These are phyloP conservation scores for Raphanus sativus DNA, from an alignment of 345 rosid genomes.

Conservation along the genomic window DNA sequence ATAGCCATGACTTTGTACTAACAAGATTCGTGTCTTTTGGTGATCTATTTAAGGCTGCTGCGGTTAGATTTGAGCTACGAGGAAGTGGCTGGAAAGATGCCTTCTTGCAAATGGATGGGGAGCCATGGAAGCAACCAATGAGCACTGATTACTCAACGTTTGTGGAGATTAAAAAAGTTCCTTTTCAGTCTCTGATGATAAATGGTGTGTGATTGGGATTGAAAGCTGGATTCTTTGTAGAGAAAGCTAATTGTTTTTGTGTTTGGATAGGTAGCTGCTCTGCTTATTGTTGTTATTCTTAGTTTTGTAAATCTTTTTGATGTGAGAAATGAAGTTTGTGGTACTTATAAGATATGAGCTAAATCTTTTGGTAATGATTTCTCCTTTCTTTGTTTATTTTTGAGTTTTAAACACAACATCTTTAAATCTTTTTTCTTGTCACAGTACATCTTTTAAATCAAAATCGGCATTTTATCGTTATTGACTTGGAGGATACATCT, in stretches of 20 bases:
- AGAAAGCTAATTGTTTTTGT: conserved; percentile 29
- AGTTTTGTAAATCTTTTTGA: conserved; percentile 17
- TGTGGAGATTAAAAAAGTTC: conserved; percentile 78
- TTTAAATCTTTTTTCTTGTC: neutral
- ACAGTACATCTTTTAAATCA: neutral
- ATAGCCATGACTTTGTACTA: neutral
- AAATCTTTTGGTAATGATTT: neutral
- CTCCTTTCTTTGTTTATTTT: neutral
- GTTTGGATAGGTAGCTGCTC: conserved; percentile 14
- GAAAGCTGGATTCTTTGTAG: conserved; percentile 21
- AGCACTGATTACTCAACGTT: conserved; percentile 65
- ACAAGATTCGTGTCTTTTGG: neutral
- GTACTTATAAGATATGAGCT: conserved; percentile 13
- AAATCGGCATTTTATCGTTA: neutral
- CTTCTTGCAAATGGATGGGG: conserved; percentile 97
- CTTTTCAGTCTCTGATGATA: conserved; percentile 67
- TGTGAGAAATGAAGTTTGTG: conserved; percentile 27
- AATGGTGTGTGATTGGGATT: conserved; percentile 45
- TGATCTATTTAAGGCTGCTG: conserved; percentile 61
- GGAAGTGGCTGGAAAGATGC: conserved; percentile 91
- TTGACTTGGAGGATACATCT: neutral
- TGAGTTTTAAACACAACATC: neutral
- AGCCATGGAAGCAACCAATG: conserved; percentile 95
- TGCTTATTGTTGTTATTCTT: neutral
- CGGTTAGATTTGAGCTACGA: conserved; percentile 81